Evolutionary conservation across 2,329 filamentous ascomycete species (phyloP).

Genomic region (Cercospora zeina): DNA sequence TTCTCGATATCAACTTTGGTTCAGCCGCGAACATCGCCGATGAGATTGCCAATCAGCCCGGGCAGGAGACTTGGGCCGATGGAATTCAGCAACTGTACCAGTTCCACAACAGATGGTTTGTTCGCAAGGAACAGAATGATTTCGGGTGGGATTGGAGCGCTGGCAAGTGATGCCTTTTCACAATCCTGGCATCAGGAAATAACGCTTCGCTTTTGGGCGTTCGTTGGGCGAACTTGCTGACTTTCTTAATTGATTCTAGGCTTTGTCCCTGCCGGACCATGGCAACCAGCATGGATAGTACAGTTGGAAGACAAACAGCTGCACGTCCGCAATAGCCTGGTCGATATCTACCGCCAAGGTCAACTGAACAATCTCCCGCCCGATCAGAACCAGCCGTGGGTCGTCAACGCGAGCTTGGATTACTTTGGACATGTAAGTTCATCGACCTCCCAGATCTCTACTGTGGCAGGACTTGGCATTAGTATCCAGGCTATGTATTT

Average conservation of each 20-base stretch:
- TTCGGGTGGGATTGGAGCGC: slow-evolving; percentile 64
- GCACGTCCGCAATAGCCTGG: slow-evolving; percentile 55
- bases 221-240: not conserved
- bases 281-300: slow-evolving; percentile 60
- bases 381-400: slow-evolving; percentile 59
- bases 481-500: not conserved
- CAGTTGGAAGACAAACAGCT: slow-evolving; percentile 51
- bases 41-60: slow-evolving; percentile 53
- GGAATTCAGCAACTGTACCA: slow-evolving; percentile 54
- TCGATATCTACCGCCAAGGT: slow-evolving; percentile 61
- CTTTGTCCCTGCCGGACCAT: slow-evolving; percentile 63
- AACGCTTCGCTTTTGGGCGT: not conserved
- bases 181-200: not conserved
- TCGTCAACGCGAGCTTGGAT: slow-evolving; percentile 63
- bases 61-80: slow-evolving; percentile 52
- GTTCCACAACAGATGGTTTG: slow-evolving; percentile 56
- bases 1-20: slow-evolving; percentile 57
- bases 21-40: slow-evolving; percentile 57
- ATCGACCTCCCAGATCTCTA: not conserved
- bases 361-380: slow-evolving; percentile 61
- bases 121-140: slow-evolving; percentile 63
- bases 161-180: not conserved
- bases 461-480: not conserved
- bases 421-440: slow-evolving; percentile 49
- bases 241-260: slow-evolving; percentile 37